A percentile compares a stretch with the other conserved stretches of the same genome.
Evolutionary conservation across 805 yeast species (phyloP).

Genomic region (Candida sithepensis): DNA sequence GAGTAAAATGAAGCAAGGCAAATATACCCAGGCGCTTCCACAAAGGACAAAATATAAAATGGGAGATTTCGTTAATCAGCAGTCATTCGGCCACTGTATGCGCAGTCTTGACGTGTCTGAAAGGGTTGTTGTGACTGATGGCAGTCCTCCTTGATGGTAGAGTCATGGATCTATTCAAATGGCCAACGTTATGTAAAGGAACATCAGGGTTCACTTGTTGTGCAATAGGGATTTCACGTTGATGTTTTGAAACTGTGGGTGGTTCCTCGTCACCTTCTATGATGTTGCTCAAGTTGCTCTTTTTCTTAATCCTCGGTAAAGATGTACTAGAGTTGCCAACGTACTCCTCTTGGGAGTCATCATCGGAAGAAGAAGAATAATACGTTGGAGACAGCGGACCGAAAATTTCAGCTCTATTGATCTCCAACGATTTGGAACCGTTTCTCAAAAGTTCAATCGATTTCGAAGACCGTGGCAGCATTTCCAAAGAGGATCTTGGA

Average conservation of each 20-base stretch:
- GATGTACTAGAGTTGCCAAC: background rate
- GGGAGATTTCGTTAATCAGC: too few species aligned
- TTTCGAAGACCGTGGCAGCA: constrained; percentile 14
- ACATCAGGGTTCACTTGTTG: too few species aligned
- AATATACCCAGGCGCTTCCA: too few species aligned
- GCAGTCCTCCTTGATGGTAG: constrained; percentile 7
- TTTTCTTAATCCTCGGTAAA: constrained; percentile 2
- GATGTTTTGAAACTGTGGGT: background rate
- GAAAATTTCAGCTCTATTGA: constrained; percentile 21
- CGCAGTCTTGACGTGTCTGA: background rate
- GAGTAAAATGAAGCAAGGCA: too few species aligned
- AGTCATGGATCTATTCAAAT: constrained; percentile 8
- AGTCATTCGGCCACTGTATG: background rate
- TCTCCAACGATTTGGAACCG: constrained; percentile 27
- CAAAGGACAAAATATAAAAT: too few species aligned
- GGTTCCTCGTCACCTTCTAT: constrained; percentile 17
- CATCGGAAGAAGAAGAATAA: constrained; percentile 14
- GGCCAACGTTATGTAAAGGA: too few species aligned
- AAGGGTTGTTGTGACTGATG: constrained; percentile 11
- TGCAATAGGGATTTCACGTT: background rate
- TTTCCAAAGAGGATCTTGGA: constrained; percentile 25
- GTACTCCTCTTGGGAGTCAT: background rate
- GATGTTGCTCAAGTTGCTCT: constrained; percentile 15
- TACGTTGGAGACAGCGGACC: constrained; percentile 9
- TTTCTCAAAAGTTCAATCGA: background rate